Evolutionary conservation across 495 filamentous ascomycete species (phyloP).

Genomic region (Trichoderma parareesei): DNA sequence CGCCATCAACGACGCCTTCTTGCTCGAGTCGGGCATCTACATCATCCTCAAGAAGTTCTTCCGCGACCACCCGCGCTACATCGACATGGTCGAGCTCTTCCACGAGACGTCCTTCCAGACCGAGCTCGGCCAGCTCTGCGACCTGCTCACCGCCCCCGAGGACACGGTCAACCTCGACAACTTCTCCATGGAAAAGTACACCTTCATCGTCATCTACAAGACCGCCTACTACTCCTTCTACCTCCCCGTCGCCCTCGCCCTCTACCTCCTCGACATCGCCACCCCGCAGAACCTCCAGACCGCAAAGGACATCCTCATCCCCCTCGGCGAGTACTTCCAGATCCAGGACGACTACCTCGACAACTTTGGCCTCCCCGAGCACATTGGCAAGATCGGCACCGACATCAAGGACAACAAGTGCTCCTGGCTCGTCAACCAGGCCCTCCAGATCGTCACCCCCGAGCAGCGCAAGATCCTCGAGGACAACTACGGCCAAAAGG

Average conservation of each 20-base stretch:
- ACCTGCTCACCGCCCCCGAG: slow-evolving; percentile 92
- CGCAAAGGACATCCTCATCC: slow-evolving; percentile 86
- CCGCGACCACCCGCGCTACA: slow-evolving; percentile 72
- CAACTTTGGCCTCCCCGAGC: slow-evolving; percentile 82
- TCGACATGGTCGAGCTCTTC: slow-evolving; percentile 89
- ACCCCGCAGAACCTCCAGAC: slow-evolving; percentile 77
- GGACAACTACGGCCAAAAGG: slow-evolving; percentile 84
- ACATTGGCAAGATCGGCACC: slow-evolving; percentile 96
- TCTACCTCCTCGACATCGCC: slow-evolving; percentile 73
- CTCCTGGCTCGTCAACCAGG: slow-evolving; percentile 94
- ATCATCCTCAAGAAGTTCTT: slow-evolving; percentile 87
- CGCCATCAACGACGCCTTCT: slow-evolving; percentile 97
- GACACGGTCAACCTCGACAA: slow-evolving; percentile 83
- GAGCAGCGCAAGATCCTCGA: slow-evolving; percentile 78
- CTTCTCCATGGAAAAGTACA: slow-evolving; percentile 92
- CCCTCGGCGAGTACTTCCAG: slow-evolving; percentile 99
- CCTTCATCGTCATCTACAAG: slow-evolving; percentile 98
- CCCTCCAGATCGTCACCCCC: slow-evolving; percentile 63
- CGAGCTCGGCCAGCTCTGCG: slow-evolving; percentile 87
- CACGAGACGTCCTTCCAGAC: slow-evolving; percentile 90
- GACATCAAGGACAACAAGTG: slow-evolving; percentile 99
- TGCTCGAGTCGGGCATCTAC: slow-evolving; percentile 89
- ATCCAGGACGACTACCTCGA: slow-evolving; percentile 98
- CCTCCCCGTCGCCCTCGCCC: slow-evolving; percentile 86
- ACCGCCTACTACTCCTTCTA: slow-evolving; percentile 99